Evolutionary conservation across 2,329 filamentous ascomycete species (phyloP).

Genomic region (Aspergillus sp.): DNA sequence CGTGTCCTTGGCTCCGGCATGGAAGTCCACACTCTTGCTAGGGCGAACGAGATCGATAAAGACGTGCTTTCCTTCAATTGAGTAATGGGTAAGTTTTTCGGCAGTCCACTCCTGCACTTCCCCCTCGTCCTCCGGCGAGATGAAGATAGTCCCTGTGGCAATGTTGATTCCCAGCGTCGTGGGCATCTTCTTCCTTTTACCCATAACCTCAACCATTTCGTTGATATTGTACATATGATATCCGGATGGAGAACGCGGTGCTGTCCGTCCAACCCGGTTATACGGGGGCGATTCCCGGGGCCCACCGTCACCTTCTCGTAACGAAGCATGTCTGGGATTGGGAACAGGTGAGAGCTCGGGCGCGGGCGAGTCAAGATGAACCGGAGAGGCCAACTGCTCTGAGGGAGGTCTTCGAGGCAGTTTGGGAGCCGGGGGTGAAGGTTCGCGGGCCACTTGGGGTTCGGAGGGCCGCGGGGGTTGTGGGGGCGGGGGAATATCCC

Average conservation of each 20-base stretch:
- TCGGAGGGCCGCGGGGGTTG: constrained; percentile 58
- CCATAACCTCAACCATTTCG: constrained; percentile 95
- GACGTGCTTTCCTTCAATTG: constrained; percentile 95
- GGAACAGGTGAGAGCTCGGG: constrained; percentile 54
- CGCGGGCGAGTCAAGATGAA: constrained; percentile 56
- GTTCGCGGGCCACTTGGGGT: constrained; percentile 59
- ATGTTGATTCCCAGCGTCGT: constrained; percentile 95
- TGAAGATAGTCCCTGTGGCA: constrained; percentile 81
- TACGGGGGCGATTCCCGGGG: constrained; percentile 57
- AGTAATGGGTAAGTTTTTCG: constrained; percentile 95
- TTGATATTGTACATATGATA: constrained; percentile 97
- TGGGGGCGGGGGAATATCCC: constrained; percentile 36
- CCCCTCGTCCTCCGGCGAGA: constrained; percentile 83
- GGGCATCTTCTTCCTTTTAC: constrained; percentile 96
- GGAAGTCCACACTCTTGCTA: constrained; percentile 93
- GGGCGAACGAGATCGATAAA: constrained; percentile 91
- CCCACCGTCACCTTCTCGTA: constrained; percentile 38
- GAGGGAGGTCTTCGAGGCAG: constrained; percentile 65
- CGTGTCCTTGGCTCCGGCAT: constrained; percentile 95
- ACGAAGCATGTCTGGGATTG: constrained; percentile 31
- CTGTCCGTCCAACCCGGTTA: constrained; percentile 51
- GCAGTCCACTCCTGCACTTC: constrained; percentile 90
- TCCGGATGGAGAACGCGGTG: constrained; percentile 66
- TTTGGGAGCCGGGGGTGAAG: constrained; percentile 51
- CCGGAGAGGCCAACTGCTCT: constrained; percentile 53